Evolutionary conservation across 108 stramenopile species (phyloP), one percentile per base, ranked within the genome.

Genomic region (Seminavis robusta): DNA sequence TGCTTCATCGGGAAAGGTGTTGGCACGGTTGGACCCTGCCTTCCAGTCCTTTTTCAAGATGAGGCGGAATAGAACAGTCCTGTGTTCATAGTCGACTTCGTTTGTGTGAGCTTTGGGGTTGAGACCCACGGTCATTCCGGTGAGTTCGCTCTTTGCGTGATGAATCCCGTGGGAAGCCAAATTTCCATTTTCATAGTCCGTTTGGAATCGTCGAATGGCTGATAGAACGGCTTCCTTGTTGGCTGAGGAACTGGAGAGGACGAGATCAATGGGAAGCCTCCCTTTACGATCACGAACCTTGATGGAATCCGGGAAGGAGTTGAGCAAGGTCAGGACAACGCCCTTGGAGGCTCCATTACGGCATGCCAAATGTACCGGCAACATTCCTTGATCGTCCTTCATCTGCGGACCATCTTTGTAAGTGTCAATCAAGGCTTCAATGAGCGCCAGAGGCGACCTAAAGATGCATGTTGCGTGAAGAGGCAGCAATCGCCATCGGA

Each of bases 361-460:
- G 56, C 92, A 93, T 8, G 92, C 92, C 46, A 89, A 56, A 59
- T 93, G 92, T 28, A 93, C 65, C 7, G 92, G 88, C 15, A 93
- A 62, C 92, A 93, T 89, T 41, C 87, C 92, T 61, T 93, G 92
- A 71, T 93, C 92, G 52, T 93, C 92, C 51, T 85, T 85, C 69
- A 72, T 80, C n/a, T 76, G 63, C 1, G 92, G 69, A 31, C 71
- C 92, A 42, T 83, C 83, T 16, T 73, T 79, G 62, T 89, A 83
- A 11, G 75, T 53, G 7, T 71, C 68, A 19, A 93, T 76, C n/a
- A 93, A 54, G 15, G 74, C 77, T 50, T 89, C 88, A 30, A 93
- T 90, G 15, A 93, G 53, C 21, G 65, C 71, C 24, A 88, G 36
- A 8, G 88, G 92, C 0, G 88, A 80, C 8, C 86, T 79, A 50